These are phyloP conservation scores for Coemansia sp. DNA, from an alignment of 192 early-diverging fungal genomes.

Conservation along the genomic window DNA sequence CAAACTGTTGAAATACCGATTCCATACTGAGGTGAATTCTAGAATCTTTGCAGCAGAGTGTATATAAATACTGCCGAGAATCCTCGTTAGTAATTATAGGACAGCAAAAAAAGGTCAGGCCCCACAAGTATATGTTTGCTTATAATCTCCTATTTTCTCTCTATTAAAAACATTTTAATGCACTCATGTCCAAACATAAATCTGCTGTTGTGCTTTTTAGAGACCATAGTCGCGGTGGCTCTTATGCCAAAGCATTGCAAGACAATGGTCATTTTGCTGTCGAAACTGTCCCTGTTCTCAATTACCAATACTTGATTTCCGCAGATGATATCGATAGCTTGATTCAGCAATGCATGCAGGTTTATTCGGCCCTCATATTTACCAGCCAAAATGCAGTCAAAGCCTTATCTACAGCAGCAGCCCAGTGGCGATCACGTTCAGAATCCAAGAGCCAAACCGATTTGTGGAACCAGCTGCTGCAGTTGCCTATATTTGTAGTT, in stretches of 20 bases:
- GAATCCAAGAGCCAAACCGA: background rate
- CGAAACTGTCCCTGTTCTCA: slow-evolving; percentile 25
- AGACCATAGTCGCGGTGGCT: slow-evolving; percentile 17
- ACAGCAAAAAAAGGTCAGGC: no score
- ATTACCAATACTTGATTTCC: slow-evolving; percentile 24
- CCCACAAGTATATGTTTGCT: background rate
- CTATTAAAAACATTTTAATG: no score
- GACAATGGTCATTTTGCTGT: slow-evolving; percentile 18
- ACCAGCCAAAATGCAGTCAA: slow-evolving; percentile 42
- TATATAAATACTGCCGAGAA: no score
- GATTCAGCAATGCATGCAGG: background rate
- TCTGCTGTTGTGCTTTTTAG: slow-evolving; percentile 37
- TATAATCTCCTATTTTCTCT: background rate
- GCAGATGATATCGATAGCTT: slow-evolving; percentile 9
- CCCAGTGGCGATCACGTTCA: slow-evolving; percentile 6
- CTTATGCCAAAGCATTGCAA: slow-evolving; percentile 18
- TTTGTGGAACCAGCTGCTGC: slow-evolving; percentile 15
- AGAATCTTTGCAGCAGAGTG: no score
- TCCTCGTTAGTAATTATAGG: no score
- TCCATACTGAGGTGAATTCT: background rate
- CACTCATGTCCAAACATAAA: background rate
- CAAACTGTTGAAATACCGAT: slow-evolving; percentile 13
- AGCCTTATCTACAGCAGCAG: slow-evolving; percentile 16
- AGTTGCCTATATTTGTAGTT: slow-evolving; percentile 41
- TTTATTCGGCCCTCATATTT: slow-evolving; percentile 28